Conservation (phyloP, 1,284 basidiomycete species). For the Tremellales sp. region DNA sequence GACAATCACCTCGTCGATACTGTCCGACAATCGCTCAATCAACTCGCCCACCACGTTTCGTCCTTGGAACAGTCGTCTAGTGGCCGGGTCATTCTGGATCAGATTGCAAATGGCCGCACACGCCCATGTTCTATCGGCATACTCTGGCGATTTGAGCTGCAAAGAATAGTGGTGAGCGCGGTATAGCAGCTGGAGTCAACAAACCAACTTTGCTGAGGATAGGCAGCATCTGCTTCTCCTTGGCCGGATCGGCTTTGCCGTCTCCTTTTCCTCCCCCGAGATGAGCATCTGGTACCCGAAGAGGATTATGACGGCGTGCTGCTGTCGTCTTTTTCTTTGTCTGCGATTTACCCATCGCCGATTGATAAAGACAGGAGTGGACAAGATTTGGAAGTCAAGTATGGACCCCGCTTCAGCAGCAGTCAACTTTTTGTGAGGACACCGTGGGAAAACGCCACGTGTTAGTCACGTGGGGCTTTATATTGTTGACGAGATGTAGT, state of each 20-base stretch:
- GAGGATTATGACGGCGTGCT: slow-evolving; percentile 78
- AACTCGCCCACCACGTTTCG: slow-evolving; percentile 83
- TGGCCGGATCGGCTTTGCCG: slow-evolving; percentile 52
- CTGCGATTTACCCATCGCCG: slow-evolving; percentile 86
- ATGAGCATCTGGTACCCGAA: slow-evolving; percentile 86
- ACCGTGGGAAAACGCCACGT: too few species aligned
- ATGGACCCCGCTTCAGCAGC: not conserved
- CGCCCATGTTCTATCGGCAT: slow-evolving; percentile 80
- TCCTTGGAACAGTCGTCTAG: slow-evolving; percentile 77
- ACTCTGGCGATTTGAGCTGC: slow-evolving; percentile 57
- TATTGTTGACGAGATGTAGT: too few species aligned
- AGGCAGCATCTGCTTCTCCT: slow-evolving; percentile 72
- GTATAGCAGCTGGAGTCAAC: not conserved
- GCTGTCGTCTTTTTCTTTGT: slow-evolving; percentile 60
- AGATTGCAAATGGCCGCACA: slow-evolving; percentile 87
- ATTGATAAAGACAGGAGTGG: not conserved
- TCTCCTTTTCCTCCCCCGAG: slow-evolving; percentile 61
- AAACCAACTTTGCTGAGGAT: slow-evolving; percentile 73
- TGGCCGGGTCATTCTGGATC: slow-evolving; percentile 83
- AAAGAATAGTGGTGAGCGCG: not conserved
- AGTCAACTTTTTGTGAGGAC: slow-evolving; percentile 1
- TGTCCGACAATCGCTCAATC: slow-evolving; percentile 76
- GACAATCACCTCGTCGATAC: slow-evolving; percentile 77
- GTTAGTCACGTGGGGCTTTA: too few species aligned
- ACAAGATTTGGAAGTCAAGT: not conserved